phyloP scores from a whole-genome alignment of 73 alveolate species.

The Paramecium sonneborni region DNA sequence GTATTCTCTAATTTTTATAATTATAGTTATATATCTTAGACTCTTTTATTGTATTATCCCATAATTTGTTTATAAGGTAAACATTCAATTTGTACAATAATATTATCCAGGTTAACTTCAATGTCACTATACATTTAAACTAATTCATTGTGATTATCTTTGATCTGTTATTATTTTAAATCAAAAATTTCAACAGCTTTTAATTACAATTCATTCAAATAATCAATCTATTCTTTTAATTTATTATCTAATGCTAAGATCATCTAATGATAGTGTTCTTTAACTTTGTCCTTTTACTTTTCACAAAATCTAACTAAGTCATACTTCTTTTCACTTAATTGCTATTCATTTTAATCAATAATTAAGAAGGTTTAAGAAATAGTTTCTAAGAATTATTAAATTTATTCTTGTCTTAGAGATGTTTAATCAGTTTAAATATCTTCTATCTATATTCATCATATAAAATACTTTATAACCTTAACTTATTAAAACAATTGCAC shows the following conservation, averaged over 20 bases:
- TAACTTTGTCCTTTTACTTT: slow-evolving; percentile 32
- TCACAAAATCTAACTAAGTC: slow-evolving; percentile 30
- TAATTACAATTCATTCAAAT: slow-evolving; percentile 24
- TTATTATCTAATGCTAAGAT: slow-evolving; percentile 17
- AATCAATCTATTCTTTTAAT: slow-evolving; percentile 38
- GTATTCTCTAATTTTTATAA: neutral
- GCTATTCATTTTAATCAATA: slow-evolving; percentile 3
- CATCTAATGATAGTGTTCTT: neutral
- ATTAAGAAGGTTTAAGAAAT: neutral
- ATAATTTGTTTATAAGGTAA: neutral
- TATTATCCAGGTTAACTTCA: slow-evolving; percentile 33
- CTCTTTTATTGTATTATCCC: slow-evolving; percentile 42
- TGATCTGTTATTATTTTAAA: neutral
- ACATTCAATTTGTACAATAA: neutral
- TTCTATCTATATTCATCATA: neutral
- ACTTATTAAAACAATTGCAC: neutral
- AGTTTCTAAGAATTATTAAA: neutral
- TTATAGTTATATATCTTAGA: neutral
- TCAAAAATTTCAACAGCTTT: neutral
- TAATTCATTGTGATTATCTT: slow-evolving; percentile 33
- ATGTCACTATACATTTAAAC: slow-evolving; percentile 36
- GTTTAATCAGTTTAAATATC: neutral
- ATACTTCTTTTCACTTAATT: neutral
- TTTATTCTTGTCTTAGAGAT: neutral
- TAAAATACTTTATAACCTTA: neutral